Conservation (phyloP, 768 basidiomycete species). For the Mycena indigotica region DNA sequence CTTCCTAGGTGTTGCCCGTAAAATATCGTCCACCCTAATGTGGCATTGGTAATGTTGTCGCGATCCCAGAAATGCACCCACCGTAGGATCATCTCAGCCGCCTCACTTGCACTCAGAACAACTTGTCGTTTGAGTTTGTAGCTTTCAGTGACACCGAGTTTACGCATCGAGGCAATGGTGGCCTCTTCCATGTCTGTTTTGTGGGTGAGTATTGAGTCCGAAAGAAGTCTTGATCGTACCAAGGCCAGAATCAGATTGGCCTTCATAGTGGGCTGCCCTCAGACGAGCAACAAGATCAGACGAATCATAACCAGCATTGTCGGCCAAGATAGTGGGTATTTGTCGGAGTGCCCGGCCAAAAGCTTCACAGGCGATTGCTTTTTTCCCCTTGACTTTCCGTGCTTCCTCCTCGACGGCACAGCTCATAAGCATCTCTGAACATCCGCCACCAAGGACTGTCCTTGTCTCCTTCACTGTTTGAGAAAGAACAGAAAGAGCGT, state of each 20-base stretch:
- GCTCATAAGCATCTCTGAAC: constrained; percentile 98
- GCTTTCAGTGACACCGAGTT: constrained; percentile 90
- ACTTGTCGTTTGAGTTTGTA: constrained; percentile 98
- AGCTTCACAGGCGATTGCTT: constrained; percentile 92
- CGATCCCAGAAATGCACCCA: constrained; percentile 43
- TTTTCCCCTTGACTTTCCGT: constrained; percentile 86
- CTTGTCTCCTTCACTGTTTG: constrained; percentile 98
- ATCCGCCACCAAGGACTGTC: constrained; percentile 92
- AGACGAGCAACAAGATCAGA: constrained; percentile 89
- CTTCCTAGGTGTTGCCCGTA: constrained; percentile 81
- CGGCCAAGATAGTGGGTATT: constrained; percentile 95
- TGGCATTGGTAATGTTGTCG: too few species aligned
- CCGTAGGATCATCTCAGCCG: constrained; percentile 98
- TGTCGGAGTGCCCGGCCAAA: constrained; percentile 87
- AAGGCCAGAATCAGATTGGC: constrained; percentile 81
- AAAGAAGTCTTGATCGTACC: constrained; percentile 54
- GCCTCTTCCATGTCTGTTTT: constrained; percentile 84
- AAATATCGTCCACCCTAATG: constrained; percentile 92
- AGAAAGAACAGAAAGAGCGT: constrained; percentile 94
- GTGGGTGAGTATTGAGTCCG: constrained; percentile 1
- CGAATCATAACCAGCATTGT: constrained; percentile 98
- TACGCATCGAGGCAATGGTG: constrained; percentile 81
- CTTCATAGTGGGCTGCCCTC: constrained; percentile 93
- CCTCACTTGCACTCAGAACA: constrained; percentile 91
- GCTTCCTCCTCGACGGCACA: constrained; percentile 91